Evolutionary conservation across 2,329 filamentous ascomycete species (phyloP).

Genomic region (Ophiostoma tasmaniense): DNA sequence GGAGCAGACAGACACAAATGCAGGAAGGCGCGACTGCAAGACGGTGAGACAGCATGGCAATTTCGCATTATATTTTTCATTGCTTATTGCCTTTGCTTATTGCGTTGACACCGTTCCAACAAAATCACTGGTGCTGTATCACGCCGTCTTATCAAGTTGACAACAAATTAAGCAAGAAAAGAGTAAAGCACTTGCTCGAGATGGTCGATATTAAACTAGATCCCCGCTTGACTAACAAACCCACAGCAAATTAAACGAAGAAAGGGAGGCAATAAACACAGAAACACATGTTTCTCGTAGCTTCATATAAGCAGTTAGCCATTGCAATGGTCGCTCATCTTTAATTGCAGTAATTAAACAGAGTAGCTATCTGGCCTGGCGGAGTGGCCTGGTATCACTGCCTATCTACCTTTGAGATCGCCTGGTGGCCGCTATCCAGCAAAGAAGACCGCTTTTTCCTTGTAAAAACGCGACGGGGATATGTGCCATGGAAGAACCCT

Average conservation of each 20-base stretch:
- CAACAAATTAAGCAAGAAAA: background rate
- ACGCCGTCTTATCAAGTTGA: background rate
- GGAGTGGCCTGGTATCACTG: background rate
- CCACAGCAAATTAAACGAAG: background rate
- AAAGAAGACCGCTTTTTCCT: background rate
- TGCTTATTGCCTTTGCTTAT: background rate
- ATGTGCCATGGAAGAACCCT: background rate
- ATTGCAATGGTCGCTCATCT: background rate
- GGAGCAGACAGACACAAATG: background rate
- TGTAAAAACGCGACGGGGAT: background rate
- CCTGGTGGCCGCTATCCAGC: background rate
- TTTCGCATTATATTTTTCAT: background rate
- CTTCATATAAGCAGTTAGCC: background rate
- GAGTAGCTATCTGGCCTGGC: background rate
- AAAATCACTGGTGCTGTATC: background rate
- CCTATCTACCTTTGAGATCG: background rate
- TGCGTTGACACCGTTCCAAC: background rate
- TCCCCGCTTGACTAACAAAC: background rate
- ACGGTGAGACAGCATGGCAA: background rate
- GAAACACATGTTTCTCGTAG: background rate
- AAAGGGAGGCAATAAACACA: background rate
- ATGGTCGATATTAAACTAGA: background rate
- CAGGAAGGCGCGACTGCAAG: background rate
- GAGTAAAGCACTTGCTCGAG: background rate
- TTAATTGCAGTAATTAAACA: constrained; percentile 2